Evolutionary conservation across 768 basidiomycete species (phyloP), one percentile per base, ranked within the genome.

Genomic region (Leccinum boreale): DNA sequence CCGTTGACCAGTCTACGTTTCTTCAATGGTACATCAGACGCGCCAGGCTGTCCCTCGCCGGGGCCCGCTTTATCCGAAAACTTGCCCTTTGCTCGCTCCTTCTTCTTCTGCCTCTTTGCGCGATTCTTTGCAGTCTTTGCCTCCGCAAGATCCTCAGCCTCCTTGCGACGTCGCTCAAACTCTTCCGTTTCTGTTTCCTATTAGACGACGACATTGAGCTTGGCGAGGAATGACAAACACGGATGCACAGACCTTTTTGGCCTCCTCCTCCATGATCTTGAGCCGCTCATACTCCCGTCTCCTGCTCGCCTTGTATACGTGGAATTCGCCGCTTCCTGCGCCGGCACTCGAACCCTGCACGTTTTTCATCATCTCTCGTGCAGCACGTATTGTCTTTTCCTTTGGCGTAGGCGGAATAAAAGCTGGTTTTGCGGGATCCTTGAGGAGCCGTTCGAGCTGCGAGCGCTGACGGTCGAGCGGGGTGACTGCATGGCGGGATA

Each of bases 291-390:
- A 98, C 76, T 99, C 97, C 66, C 96, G 81, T 68, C 96, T 81
- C 60, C 97, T 78, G 62, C 88, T 86, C 17, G 96, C 95, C 70
- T 98, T 98, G 78, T 98, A 99, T 0, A 99, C 97, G 70, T 99
- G 97, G 69, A 98, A 98, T 73, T 96, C 95, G 45, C 96, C 96
- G 56, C 91, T 93, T 52, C 97, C 97, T 17, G 97, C 97, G 47
- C 96, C 97, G 7, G 97, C 94, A 72, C 92, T 93, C 15, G 92
- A 95, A 0, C 97, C 97, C 73, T 98, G 95, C 7, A 99, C 96
- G 65, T 98, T 98, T 81, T 97, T 98, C 92, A 99, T 98, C 92
- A 94, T 94, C 71, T 94, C 97, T 50, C 92, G 80, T 9, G 95
- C 80, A 1, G 94, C 79, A 19, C 94, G 79, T 29, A 98, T 78